phyloP scores from a whole-genome alignment of 805 yeast species.

The Crinitomyces ghanaensis region DNA sequence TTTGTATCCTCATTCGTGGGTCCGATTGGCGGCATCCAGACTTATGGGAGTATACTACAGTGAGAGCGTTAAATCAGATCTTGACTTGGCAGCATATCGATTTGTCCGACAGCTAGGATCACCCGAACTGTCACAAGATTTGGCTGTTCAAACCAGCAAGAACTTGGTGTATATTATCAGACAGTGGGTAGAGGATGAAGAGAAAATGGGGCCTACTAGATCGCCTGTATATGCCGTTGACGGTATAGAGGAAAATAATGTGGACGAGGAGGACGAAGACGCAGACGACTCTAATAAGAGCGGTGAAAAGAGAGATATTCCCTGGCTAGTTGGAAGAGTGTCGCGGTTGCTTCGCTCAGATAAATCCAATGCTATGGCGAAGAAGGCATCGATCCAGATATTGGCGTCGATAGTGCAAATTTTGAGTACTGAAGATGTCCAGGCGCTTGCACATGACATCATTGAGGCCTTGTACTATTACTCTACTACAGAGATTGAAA shows the following conservation, averaged over 20 bases:
- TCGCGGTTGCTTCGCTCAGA: conserved; percentile 59
- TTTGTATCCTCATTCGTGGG: conserved; percentile 88
- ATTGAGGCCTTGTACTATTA: conserved; percentile 40
- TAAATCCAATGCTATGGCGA: conserved; percentile 44
- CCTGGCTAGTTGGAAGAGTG: conserved; percentile 51
- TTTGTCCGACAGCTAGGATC: conserved; percentile 73
- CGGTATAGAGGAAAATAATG: conserved; percentile 20
- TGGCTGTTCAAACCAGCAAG: conserved; percentile 55
- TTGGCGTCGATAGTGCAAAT: conserved; percentile 53
- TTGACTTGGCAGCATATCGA: conserved; percentile 54
- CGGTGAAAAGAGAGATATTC: conserved; percentile 20
- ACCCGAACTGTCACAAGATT: conserved; percentile 51
- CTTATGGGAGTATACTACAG: conserved; percentile 43
- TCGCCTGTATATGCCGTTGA: too few relatives aligned
- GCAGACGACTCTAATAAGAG: conserved; percentile 17
- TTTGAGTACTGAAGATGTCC: conserved; percentile 32
- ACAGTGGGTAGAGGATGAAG: conserved; percentile 39
- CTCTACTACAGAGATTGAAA: conserved; percentile 15
- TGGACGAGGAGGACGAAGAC: conserved; percentile 22
- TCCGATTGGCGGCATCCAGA: conserved; percentile 55
- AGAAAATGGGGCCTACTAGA: too few relatives aligned
- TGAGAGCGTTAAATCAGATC: conserved; percentile 23
- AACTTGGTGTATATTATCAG: conserved; percentile 50
- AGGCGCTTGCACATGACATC: conserved; percentile 35
- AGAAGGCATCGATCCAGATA: conserved; percentile 58